Conservation (phyloP, 2,329 filamentous ascomycete species). For the Colletotrichum brevisporum region DNA sequence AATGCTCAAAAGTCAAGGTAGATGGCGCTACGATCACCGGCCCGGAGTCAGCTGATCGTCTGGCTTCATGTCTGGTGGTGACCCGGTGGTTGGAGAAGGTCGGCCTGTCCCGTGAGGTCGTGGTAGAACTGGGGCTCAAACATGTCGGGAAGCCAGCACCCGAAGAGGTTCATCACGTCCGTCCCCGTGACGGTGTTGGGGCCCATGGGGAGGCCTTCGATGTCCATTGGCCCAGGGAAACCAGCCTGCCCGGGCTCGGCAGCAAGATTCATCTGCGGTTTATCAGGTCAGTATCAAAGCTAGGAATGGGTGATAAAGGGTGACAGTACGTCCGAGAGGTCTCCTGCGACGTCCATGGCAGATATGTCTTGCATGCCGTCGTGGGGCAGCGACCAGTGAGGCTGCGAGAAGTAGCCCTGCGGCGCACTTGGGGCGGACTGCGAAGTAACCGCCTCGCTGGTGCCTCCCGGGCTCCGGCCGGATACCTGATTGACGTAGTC, state of each 20-base stretch:
- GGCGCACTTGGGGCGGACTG: background rate
- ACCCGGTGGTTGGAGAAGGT: background rate
- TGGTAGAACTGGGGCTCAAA: slow-evolving; percentile 43
- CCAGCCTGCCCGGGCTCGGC: background rate
- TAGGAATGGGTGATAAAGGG: fast-evolving
- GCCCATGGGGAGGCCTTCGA: slow-evolving; percentile 18
- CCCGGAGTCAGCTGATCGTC: background rate
- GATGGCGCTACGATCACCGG: no score
- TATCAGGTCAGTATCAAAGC: background rate
- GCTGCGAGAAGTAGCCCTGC: background rate
- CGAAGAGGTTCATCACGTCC: slow-evolving; percentile 47
- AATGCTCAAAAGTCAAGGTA: no score
- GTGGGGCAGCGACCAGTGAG: slow-evolving; percentile 13
- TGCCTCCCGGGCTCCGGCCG: slow-evolving; percentile 11
- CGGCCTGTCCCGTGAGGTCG: background rate
- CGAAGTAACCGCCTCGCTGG: background rate
- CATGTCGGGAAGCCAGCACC: slow-evolving; percentile 41
- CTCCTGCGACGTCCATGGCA: background rate
- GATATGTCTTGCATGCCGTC: background rate
- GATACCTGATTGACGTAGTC: slow-evolving; percentile 51
- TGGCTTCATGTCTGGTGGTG: background rate
- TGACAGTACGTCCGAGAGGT: background rate
- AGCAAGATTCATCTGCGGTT: slow-evolving; percentile 5
- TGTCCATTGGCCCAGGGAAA: slow-evolving; percentile 35
- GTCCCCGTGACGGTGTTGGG: slow-evolving; percentile 40